phyloP scores from a whole-genome alignment of 2,329 filamentous ascomycete species.

The Chalara sp. region DNA sequence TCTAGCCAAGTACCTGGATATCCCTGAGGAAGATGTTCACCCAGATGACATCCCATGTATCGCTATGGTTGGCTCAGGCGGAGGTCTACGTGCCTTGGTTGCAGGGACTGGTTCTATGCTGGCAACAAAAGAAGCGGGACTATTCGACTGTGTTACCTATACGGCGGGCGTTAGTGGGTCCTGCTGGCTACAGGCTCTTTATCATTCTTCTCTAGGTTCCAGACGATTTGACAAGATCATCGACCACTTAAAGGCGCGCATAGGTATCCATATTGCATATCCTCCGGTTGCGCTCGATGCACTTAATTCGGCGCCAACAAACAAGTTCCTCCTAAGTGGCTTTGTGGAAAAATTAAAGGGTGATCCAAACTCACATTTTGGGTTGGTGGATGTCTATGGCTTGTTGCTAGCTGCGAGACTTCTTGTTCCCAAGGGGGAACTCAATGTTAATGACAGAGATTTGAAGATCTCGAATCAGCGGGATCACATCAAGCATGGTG shows the following conservation, averaged over 20 bases:
- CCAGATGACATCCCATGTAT: slow-evolving; percentile 90
- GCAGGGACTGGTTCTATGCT: slow-evolving; percentile 84
- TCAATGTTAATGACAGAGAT: slow-evolving; percentile 68
- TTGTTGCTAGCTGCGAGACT: slow-evolving; percentile 77
- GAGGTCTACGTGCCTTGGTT: slow-evolving; percentile 82
- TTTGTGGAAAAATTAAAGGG: slow-evolving; percentile 88
- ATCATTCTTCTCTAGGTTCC: slow-evolving; percentile 70
- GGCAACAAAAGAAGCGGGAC: slow-evolving; percentile 74
- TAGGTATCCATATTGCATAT: slow-evolving; percentile 87
- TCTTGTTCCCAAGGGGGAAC: slow-evolving; percentile 78
- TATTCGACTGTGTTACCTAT: slow-evolving; percentile 93
- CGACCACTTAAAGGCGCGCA: slow-evolving; percentile 77
- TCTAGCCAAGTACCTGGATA: slow-evolving; percentile 72
- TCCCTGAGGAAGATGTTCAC: slow-evolving; percentile 76
- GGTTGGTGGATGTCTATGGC: slow-evolving; percentile 90
- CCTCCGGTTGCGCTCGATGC: slow-evolving; percentile 77
- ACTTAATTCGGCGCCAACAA: slow-evolving; percentile 83
- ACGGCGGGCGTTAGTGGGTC: slow-evolving; percentile 93
- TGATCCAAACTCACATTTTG: slow-evolving; percentile 72
- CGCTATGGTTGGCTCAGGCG: slow-evolving; percentile 90
- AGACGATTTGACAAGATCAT: slow-evolving; percentile 64
- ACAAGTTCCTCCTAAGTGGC: slow-evolving; percentile 82
- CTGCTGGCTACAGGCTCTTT: slow-evolving; percentile 90
- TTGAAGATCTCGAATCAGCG: slow-evolving; percentile 89
- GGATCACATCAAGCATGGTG: slow-evolving; percentile 66